phyloP scores from a whole-genome alignment of 768 basidiomycete genomes.

The Phanerochaete sordida region DNA sequence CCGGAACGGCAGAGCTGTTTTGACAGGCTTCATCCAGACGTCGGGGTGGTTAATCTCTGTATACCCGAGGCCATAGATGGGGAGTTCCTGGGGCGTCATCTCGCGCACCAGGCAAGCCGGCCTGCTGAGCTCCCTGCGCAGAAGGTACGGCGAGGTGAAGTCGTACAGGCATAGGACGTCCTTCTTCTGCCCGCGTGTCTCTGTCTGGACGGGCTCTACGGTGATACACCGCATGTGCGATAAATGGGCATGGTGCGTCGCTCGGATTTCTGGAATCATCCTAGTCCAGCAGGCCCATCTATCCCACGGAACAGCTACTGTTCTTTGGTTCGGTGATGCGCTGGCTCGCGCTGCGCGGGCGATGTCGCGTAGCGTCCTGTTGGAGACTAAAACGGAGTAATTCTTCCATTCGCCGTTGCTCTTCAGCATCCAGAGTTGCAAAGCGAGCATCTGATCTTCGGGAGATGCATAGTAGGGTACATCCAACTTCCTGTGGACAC shows the following conservation, averaged over 20 bases:
- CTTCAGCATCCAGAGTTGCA: neutral
- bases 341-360: no score
- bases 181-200: neutral
- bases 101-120: neutral
- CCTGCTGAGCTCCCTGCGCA: neutral
- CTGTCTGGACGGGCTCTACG: neutral
- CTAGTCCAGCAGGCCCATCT: neutral
- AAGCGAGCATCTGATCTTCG: neutral
- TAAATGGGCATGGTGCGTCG: neutral
- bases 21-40: neutral
- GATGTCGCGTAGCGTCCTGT: neutral
- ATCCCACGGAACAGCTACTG: neutral
- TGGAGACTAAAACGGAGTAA: neutral
- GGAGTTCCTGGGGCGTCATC: neutral
- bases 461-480: neutral
- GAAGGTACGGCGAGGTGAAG: neutral
- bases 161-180: neutral
- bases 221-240: neutral
- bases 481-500: neutral
- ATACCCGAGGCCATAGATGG: neutral
- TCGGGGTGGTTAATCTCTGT: neutral
- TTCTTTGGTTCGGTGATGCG: neutral
- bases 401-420: neutral
- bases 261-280: neutral
- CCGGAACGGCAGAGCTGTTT: neutral